Conservation (phyloP, 2,329 filamentous ascomycete species). For the Penicillium brevicompactum region DNA sequence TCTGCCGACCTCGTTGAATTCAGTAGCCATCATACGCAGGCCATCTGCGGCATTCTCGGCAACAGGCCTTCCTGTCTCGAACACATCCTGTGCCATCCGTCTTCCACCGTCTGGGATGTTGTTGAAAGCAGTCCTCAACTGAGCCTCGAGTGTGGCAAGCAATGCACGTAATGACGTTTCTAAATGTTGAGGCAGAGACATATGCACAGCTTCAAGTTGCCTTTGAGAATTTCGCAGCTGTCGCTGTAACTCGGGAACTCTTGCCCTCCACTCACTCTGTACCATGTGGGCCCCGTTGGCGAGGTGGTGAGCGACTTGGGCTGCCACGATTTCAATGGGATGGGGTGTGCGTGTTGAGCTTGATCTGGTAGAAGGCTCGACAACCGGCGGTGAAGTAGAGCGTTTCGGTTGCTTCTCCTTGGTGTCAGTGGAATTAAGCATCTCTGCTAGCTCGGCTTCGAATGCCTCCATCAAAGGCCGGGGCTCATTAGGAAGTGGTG, state of each 20-base stretch:
- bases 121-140: conserved; percentile 41
- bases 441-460: conserved; percentile 41
- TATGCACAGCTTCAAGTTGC: conserved; percentile 37
- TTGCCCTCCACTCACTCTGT: conserved; percentile 38
- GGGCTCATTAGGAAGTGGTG: conserved; percentile 22
- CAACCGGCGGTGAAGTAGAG: conserved; percentile 9
- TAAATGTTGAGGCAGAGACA: conserved; percentile 39
- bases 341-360: conserved; percentile 20
- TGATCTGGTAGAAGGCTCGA: conserved; percentile 12
- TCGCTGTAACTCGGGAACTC: conserved; percentile 41
- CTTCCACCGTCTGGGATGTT: conserved; percentile 39
- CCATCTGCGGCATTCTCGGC: conserved; percentile 41
- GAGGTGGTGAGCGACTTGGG: conserved; percentile 36
- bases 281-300: conserved; percentile 38
- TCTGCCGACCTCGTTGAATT: conserved; percentile 42
- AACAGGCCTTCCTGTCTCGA: conserved; percentile 38
- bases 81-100: conserved; percentile 38
- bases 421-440: conserved; percentile 29
- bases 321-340: conserved; percentile 33
- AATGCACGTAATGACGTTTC: conserved; percentile 39
- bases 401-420: conserved; percentile 11
- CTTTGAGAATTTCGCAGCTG: conserved; percentile 37
- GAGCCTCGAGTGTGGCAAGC: conserved; percentile 38
- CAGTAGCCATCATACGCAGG: conserved; percentile 44
- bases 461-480: conserved; percentile 42